Evolutionary conservation across 805 yeast species (phyloP).

Genomic region (Candida oleophila): DNA sequence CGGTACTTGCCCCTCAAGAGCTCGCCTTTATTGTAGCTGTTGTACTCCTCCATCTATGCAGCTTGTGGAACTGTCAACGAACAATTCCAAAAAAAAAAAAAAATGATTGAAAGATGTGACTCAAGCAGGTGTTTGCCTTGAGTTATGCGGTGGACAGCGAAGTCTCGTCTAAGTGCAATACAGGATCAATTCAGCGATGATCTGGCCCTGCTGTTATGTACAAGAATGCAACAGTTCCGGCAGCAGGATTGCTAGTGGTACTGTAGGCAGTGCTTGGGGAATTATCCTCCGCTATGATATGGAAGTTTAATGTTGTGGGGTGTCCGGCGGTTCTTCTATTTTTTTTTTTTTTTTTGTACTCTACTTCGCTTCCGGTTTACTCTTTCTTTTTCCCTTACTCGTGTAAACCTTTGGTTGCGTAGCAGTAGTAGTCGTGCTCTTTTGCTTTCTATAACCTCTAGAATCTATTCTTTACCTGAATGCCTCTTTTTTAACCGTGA

Average conservation of each 20-base stretch:
- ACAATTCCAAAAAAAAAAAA: background rate
- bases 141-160: background rate
- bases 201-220: background rate
- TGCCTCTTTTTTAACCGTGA: background rate
- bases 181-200: background rate
- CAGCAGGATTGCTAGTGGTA: too few species aligned
- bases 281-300: too few species aligned
- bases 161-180: background rate
- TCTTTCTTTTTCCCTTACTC: too few species aligned
- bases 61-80: too few species aligned
- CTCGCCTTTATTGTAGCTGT: constrained; percentile 35
- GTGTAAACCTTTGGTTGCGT: too few species aligned
- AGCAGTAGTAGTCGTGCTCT: background rate
- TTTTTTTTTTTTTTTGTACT: background rate
- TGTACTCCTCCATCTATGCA: constrained; percentile 37
- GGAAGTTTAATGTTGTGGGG: too few species aligned
- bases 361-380: background rate
- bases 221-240: background rate
- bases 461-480: too few species aligned
- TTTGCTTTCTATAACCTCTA: background rate
- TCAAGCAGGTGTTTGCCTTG: too few species aligned
- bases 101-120: background rate
- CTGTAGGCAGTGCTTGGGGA: too few species aligned
- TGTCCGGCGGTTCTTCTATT: too few species aligned
- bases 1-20: constrained; percentile 63